phyloP scores from a whole-genome alignment of 345 rosid genomes.

The Gossypium stocksii region DNA sequence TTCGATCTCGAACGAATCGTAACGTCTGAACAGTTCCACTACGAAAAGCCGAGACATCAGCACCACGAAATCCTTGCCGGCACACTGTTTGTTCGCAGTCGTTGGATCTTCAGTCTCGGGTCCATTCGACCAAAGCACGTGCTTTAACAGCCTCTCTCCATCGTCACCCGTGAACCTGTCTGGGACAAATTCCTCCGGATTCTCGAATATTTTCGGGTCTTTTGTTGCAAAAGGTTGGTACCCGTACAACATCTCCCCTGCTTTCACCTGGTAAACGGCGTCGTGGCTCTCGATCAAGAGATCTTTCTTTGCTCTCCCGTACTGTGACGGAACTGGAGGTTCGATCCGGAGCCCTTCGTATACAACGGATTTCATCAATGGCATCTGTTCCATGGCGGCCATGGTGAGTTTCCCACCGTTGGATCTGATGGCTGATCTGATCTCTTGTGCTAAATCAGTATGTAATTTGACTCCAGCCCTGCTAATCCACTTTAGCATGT shows the following conservation, averaged over 20 bases:
- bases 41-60: constrained; percentile 60
- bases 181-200: constrained; percentile 68
- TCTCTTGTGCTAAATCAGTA: constrained; percentile 59
- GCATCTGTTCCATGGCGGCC: constrained; percentile 71
- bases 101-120: constrained; percentile 67
- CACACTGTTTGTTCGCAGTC: constrained; percentile 71
- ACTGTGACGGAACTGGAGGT: constrained; percentile 77
- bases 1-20: constrained; percentile 72
- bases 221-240: constrained; percentile 81
- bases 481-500: constrained; percentile 59
- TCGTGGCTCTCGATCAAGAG: constrained; percentile 78
- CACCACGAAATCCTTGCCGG: constrained; percentile 83
- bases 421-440: constrained; percentile 56
- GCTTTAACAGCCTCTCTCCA: constrained; percentile 59
- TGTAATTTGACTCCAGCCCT: constrained; percentile 65
- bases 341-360: constrained; percentile 78
- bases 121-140: constrained; percentile 92
- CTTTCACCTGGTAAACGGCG: constrained; percentile 61
- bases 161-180: constrained; percentile 67
- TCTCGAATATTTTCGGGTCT: constrained; percentile 71
- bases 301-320: constrained; percentile 68
- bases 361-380: constrained; percentile 68
- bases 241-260: constrained; percentile 78
- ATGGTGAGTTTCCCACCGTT: constrained; percentile 72
- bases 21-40: constrained; percentile 72